phyloP scores from a whole-genome alignment of 768 basidiomycete genomes.

The Phanerochaete carnosa region DNA sequence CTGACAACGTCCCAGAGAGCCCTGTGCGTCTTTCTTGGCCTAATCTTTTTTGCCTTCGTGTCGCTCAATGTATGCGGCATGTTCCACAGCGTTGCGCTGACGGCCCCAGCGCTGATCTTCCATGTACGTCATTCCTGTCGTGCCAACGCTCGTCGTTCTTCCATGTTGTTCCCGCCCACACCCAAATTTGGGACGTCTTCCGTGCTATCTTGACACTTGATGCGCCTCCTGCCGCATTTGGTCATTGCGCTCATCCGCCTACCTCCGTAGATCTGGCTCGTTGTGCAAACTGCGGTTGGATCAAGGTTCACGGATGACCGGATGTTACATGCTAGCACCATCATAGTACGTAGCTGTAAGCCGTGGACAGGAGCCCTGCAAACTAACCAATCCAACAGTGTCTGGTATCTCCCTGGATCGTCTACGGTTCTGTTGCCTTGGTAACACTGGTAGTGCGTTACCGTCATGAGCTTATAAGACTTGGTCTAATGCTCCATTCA shows the following conservation, averaged over 20 bases:
- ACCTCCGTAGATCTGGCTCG: constrained; percentile 6
- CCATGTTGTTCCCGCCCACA: not conserved
- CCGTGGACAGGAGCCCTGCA: no score
- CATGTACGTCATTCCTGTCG: constrained; percentile 13
- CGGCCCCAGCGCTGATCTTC: constrained; percentile 11
- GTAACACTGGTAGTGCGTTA: not conserved
- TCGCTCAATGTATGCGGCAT: not conserved
- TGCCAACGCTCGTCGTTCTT: not conserved
- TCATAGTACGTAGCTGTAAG: constrained; percentile 6
- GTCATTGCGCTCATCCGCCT: not conserved
- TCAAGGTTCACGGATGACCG: not conserved
- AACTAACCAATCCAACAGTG: not conserved
- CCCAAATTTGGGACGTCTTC: not conserved
- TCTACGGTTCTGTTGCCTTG: not conserved
- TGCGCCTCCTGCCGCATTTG: not conserved
- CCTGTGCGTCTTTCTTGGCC: constrained; percentile 1
- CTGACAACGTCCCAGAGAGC: constrained; percentile 13
- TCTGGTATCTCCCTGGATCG: not conserved
- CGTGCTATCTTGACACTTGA: not conserved
- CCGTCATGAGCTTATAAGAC: not conserved
- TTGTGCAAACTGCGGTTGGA: constrained; percentile 4
- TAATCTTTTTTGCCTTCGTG: not conserved
- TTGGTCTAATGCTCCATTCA: not conserved
- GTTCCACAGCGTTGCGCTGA: constrained; percentile 4
- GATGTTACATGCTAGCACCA: not conserved